Base-by-base conservation (phyloP, 768 basidiomycete genomes). In the Tylopilus intermedius region DNA sequence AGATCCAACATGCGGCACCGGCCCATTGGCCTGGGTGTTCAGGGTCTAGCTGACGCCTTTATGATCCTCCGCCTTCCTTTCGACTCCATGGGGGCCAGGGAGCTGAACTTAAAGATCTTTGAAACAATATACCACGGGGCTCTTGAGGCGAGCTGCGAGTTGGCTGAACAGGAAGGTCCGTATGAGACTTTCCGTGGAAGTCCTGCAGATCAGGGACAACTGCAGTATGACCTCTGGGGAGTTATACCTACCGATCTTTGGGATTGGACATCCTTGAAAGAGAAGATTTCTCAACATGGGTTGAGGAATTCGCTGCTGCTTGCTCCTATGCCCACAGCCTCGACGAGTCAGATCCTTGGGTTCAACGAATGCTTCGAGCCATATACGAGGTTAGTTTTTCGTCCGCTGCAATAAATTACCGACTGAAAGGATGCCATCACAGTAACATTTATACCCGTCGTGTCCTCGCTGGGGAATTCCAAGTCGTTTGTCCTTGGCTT, bases 311-410 rank as follows among this genome's bases (percentile, higher is more conserved):
- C 95, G 29, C 76, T 97, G 15, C 75, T 97, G 11, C 74, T 90
- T 55, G 86, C 95, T 0, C 95, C 95, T n/a, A 99, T 99, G 96
- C 96, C 96, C 1, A 99, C 96, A 30, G 96, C 96, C 1, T 95
- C 93, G 22, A 99, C 96, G 2, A 93, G 90, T 71, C 96, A 98
- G 74, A 99, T 99, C 62, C 79, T 98, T 47, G 96, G 96, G 40
- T 89, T 89, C 77, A 99, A 98, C 70, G 96, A 98, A 63, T 98
- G 95, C 72, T 98, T 99, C 70, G 96, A 99, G 73, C 94, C 96
- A 1, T 99, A 98, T 72, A 98, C 95, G 0, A 90, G 85, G 86
- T 88, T 58, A 43, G 78, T 67, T 50, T n/a, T 38, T 18, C 33
- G 0, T 29, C 24, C 8, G 33, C 24, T 11, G 5, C 26, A 21